Percentiles rank a stretch among this genome's conserved stretches.
phyloP scores from a whole-genome alignment of 2,329 filamentous ascomycete genomes.

The Ascochyta pisi region DNA sequence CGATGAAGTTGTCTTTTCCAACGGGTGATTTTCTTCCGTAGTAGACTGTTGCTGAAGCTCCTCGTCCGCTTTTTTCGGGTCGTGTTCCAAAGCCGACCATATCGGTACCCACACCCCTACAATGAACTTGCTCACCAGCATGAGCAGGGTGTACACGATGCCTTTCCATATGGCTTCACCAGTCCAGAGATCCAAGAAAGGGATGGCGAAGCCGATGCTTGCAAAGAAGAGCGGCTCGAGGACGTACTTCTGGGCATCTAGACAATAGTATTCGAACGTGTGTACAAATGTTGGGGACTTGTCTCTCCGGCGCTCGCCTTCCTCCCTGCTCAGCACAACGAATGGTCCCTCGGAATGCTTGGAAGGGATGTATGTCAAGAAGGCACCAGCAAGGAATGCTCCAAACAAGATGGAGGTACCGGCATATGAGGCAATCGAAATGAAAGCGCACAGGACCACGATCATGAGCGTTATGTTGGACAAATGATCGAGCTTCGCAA shows the following conservation, averaged over 20 bases:
- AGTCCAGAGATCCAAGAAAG: slow-evolving; percentile 38
- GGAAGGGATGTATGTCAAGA: slow-evolving; percentile 38
- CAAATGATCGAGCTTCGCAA: slow-evolving; percentile 31
- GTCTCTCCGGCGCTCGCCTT: slow-evolving; percentile 34
- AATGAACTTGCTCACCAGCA: slow-evolving; percentile 27
- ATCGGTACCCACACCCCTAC: slow-evolving; percentile 21
- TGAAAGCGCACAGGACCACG: slow-evolving; percentile 36
- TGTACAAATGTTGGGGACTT: slow-evolving; percentile 41
- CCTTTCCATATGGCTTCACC: slow-evolving; percentile 39
- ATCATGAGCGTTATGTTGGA: slow-evolving; percentile 39
- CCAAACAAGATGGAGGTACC: slow-evolving; percentile 41
- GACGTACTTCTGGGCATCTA: slow-evolving; percentile 53
- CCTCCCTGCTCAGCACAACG: slow-evolving; percentile 33
- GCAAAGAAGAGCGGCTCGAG: slow-evolving; percentile 42
- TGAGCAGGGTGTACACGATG: slow-evolving; percentile 36
- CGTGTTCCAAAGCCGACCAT: slow-evolving; percentile 11
- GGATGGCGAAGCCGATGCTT: slow-evolving; percentile 40
- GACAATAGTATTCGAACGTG: slow-evolving; percentile 51
- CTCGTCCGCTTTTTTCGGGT: slow-evolving; percentile 16
- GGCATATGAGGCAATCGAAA: slow-evolving; percentile 37
- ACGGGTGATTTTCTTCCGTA: neutral
- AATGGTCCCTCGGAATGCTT: slow-evolving; percentile 29
- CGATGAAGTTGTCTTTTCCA: slow-evolving; percentile 7
- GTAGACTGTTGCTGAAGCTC: neutral
- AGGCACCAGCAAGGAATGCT: slow-evolving; percentile 40